Conservation (phyloP, 805 yeast species). For the Spathaspora arborariae region DNA sequence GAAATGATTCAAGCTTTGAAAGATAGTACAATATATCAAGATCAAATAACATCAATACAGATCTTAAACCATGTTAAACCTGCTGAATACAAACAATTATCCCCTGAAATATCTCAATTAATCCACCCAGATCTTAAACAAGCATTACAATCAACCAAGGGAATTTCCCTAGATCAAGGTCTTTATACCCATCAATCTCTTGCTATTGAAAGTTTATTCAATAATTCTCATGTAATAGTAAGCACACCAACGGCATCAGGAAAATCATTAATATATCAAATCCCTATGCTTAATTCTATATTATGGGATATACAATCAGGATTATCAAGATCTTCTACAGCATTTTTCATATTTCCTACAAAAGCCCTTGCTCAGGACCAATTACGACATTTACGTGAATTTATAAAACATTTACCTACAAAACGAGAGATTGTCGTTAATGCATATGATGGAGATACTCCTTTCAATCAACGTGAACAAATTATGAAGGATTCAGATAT, state of each 20-base stretch:
- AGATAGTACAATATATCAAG: constrained; percentile 47
- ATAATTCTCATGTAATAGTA: constrained; percentile 64
- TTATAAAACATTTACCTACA: constrained; percentile 49
- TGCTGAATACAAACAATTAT: constrained; percentile 44
- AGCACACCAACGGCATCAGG: constrained; percentile 98
- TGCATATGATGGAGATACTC: constrained; percentile 95
- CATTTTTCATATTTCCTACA: constrained; percentile 91
- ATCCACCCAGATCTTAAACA: constrained; percentile 46
- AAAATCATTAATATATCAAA: constrained; percentile 86
- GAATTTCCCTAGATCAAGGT: constrained; percentile 37
- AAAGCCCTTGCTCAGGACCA: constrained; percentile 98
- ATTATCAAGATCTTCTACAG: constrained; percentile 45
- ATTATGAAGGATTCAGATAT: constrained; percentile 68
- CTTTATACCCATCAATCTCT: constrained; percentile 81
- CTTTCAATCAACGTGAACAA: constrained; percentile 44
- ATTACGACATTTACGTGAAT: constrained; percentile 65
- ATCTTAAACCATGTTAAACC: constrained; percentile 41
- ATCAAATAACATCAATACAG: constrained; percentile 58
- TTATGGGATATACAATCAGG: constrained; percentile 32
- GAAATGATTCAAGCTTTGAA: constrained; percentile 49
- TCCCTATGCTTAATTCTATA: constrained; percentile 63
- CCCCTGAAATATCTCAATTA: constrained; percentile 14
- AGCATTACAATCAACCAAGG: constrained; percentile 48
- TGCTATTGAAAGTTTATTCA: constrained; percentile 55
- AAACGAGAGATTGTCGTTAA: constrained; percentile 51